A percentile compares a stretch with the other conserved stretches of the same genome.
Evolutionary conservation across 164 flowering plant species (phyloP).

Genomic region (Tinospora cordifolia): DNA sequence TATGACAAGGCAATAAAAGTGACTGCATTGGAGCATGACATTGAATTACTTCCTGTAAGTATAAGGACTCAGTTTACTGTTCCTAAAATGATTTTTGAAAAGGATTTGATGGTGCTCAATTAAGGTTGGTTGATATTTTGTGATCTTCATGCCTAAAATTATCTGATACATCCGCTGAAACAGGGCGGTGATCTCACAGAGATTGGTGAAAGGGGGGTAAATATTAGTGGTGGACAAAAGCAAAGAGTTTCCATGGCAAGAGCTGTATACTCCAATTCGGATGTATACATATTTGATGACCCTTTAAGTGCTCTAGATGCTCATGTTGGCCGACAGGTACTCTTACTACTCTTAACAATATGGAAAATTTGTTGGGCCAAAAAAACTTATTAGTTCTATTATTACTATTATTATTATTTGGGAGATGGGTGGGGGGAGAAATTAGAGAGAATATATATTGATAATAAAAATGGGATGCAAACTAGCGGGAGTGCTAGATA

Average conservation of each 20-base stretch:
- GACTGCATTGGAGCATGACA: conserved; percentile 82
- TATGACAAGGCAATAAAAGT: conserved; percentile 78
- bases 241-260: conserved; percentile 99
- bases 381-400: not conserved
- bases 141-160: not conserved
- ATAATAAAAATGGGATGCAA: no score
- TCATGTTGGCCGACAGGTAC: conserved; percentile 92
- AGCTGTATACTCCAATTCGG: conserved; percentile 89
- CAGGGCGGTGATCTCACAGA: conserved; percentile 99
- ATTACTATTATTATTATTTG: not conserved
- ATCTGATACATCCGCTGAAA: conserved; percentile 5
- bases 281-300: conserved; percentile 94
- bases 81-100: not conserved
- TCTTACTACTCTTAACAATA: not conserved
- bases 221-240: conserved; percentile 98
- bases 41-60: conserved; percentile 82
- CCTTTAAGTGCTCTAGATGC: conserved; percentile 99
- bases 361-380: not conserved
- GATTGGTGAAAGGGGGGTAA: conserved; percentile 98
- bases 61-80: not conserved
- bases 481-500: no score
- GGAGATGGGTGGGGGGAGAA: no score
- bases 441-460: no score
- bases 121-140: not conserved
- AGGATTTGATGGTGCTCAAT: not conserved